Base-by-base conservation (phyloP, 306 rosid species). In the Cicer yamashitae region DNA sequence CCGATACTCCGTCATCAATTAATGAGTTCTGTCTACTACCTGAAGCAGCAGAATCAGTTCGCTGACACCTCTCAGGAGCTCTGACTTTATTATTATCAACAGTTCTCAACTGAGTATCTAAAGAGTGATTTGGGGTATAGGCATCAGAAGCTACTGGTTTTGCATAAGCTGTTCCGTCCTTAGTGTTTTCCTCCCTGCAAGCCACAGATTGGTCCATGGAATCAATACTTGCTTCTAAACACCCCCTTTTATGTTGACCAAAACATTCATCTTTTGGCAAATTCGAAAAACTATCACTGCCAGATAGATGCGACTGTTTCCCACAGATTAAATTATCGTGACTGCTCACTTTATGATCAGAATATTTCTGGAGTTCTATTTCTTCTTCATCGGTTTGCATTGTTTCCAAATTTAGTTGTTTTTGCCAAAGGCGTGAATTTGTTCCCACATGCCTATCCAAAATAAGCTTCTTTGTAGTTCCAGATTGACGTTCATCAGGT, bases 401-500 rank as follows among this genome's bases (percentile, higher is more conserved):
- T 59, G 77, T 68, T 30, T 79, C 56, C 39, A 78, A 81, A 79
- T 70, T 84, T 76, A 78, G 72, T 64, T 17, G 81, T 44, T 65
- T 80, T 62, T 79, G 39, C 70, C 53, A 60, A 64, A 75, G 79
- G 82, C 81, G 30, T 37, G 59, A 41, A 34, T 74, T 81, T 69
- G 84, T 78, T 56, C 78, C 86, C 54, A 37, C 81, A n/a, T 77
- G 79, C 74, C 61, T 57, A 59, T 78, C 93, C 66, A 77, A 73
- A 59, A 44, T 58, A 67, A 69, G 77, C 77, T 70, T 85, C 77
- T 82, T 82, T 63, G 50, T 57, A 79, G 81, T 77, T 39, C 15
- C 75, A 82, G 87, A 62, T 70, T 76, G 83, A 7, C 51, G 47
- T 45, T 87, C 91, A 71, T 15, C 66, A 77, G 84, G 84, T 66